Evolutionary conservation across 805 yeast genomes (phyloP).

Genomic region (Ogataea dorogensis): DNA sequence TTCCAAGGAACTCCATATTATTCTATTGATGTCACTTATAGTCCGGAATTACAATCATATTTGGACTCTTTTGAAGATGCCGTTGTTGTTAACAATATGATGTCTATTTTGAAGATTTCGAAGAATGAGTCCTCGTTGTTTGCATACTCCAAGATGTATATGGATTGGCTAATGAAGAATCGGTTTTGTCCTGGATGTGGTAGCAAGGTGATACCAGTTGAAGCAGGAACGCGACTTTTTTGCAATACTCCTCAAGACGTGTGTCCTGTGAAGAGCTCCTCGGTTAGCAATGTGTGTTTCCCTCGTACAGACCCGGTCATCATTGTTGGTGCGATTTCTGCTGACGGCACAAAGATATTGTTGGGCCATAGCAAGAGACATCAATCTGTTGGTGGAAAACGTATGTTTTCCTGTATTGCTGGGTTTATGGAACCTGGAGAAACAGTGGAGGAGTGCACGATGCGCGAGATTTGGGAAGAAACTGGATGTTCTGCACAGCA

Average conservation of each 20-base stretch:
- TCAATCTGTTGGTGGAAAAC: constrained; percentile 34
- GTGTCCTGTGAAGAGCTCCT: constrained; percentile 39
- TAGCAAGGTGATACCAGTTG: constrained; percentile 52
- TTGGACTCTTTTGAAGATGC: constrained; percentile 10
- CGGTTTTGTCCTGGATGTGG: constrained; percentile 90
- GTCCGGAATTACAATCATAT: constrained; percentile 17
- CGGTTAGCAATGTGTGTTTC: constrained; percentile 75
- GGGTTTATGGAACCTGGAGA: constrained; percentile 97
- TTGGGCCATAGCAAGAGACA: constrained; percentile 70
- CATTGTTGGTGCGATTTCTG: constrained; percentile 73
- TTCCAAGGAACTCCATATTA: constrained; percentile 64
- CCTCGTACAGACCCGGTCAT: constrained; percentile 92
- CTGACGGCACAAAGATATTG: constrained; percentile 58
- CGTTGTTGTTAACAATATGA: constrained; percentile 10
- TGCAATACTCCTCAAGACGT: constrained; percentile 34
- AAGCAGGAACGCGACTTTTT: constrained; percentile 62
- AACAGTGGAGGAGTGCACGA: constrained; percentile 81
- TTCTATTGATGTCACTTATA: constrained; percentile 55
- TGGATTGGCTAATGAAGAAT: constrained; percentile 81
- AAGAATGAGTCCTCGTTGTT: constrained; percentile 59
- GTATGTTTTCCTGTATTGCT: constrained; percentile 82
- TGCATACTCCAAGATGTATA: constrained; percentile 78
- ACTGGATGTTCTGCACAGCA: constrained; percentile 70
- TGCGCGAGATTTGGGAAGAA: constrained; percentile 93
- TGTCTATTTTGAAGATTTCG: constrained; percentile 25